Conservation (phyloP, 1,284 basidiomycete species). For the Cystobasidiaceae sp. region DNA sequence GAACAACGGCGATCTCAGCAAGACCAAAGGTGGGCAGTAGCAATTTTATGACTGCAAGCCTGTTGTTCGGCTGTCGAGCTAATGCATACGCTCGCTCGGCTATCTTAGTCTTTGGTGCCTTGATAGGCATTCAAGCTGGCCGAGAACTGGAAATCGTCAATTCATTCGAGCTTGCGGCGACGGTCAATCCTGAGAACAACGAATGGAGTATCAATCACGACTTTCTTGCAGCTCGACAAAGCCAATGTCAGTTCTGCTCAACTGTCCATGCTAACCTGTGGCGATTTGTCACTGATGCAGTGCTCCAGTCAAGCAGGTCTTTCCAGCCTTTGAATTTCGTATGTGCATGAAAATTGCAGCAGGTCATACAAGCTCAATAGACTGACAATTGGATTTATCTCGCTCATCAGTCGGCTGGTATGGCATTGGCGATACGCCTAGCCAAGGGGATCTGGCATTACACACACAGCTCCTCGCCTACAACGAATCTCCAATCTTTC, state of each 20-base stretch:
- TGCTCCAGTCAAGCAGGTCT: conserved; percentile 87
- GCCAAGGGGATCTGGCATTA: conserved; percentile 65
- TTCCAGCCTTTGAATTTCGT: conserved; percentile 85
- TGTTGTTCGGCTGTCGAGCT: background rate
- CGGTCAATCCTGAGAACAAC: conserved; percentile 42
- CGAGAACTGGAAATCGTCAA: conserved; percentile 95
- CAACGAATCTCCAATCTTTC: conserved; percentile 51
- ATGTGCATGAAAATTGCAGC: background rate
- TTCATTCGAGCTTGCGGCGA: conserved; percentile 77
- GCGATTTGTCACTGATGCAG: background rate
- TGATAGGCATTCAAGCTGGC: conserved; percentile 89
- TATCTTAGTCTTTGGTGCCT: conserved; percentile 72
- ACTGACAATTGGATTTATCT: background rate
- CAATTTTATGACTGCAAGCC: too few relatives aligned
- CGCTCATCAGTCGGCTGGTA: conserved; percentile 76
- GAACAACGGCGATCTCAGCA: conserved; percentile 43
- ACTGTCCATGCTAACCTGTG: background rate
- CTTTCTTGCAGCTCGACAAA: conserved; percentile 73
- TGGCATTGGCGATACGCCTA: conserved; percentile 68
- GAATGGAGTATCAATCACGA: conserved; percentile 62
- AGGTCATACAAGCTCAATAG: background rate
- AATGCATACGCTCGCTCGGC: background rate
- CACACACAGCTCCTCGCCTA: conserved; percentile 59
- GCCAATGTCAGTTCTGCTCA: conserved; percentile 67
- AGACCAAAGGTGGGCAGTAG: conserved; percentile 24